Evolutionary conservation across 148 eudicot genomes (phyloP).

Genomic region (Rhododendron simsii): DNA sequence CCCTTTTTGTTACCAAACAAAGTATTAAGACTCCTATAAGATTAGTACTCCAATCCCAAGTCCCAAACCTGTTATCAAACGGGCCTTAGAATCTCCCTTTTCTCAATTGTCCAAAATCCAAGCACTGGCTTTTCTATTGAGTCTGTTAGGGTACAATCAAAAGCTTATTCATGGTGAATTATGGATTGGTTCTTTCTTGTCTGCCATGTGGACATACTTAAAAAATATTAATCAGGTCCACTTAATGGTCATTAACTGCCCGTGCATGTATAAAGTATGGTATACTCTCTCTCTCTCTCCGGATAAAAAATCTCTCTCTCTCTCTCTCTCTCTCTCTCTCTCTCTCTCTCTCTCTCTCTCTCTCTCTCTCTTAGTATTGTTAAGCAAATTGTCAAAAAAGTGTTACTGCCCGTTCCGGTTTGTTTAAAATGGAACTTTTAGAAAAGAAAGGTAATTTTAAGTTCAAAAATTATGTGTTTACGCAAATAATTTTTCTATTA

Average conservation of each 20-base stretch:
- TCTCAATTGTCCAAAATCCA: neutral
- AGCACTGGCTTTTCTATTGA: neutral
- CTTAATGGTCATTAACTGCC: neutral
- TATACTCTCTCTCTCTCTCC: no score
- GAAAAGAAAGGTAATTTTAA: no score
- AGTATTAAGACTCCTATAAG: no score
- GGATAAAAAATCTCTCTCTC: no score
- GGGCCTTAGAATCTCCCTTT: neutral
- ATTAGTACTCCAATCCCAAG: no score
- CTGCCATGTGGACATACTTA: neutral
- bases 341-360: neutral
- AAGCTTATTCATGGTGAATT: slow-evolving; percentile 15
- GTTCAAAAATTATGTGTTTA: no score
- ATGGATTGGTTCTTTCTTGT: neutral
- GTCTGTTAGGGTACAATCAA: neutral
- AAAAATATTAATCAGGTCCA: neutral
- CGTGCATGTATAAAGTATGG: slow-evolving; percentile 5
- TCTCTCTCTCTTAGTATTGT: neutral
- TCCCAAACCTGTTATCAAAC: no score
- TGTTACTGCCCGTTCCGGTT: no score
- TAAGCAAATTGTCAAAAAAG: neutral
- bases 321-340: no score
- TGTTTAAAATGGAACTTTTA: no score
- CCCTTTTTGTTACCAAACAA: no score
- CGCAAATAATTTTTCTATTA: no score